A percentile compares a stretch with the other conserved stretches of the same genome.
Evolutionary conservation across 23 red algal species (phyloP).

Genomic region (Gracilaria gracilis): DNA sequence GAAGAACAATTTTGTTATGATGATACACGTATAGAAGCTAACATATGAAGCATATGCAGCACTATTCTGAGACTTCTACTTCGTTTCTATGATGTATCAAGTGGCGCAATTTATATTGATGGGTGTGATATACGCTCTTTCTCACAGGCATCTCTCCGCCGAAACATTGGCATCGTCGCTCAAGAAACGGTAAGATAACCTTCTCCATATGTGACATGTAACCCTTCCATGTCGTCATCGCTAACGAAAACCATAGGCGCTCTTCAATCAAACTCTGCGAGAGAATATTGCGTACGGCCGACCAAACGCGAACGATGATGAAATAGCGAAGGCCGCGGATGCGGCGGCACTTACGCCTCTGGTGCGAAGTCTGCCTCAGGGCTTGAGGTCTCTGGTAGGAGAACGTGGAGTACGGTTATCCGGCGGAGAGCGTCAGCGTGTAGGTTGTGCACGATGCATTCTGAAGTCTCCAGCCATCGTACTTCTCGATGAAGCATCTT

Average conservation of each 20-base stretch:
- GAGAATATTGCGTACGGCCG: conserved; percentile 80
- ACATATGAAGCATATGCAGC: neutral
- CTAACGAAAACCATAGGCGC: neutral
- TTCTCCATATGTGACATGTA: neutral
- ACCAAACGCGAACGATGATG: neutral
- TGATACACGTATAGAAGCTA: neutral
- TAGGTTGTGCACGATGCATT: conserved; percentile 85
- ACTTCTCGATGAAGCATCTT: conserved; percentile 84
- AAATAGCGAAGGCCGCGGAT: conserved; percentile 30
- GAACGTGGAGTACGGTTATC: conserved; percentile 73
- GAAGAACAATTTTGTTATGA: neutral
- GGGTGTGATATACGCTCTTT: conserved; percentile 45
- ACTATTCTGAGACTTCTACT: conserved; percentile 54
- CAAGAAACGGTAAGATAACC: conserved; percentile 66
- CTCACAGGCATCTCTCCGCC: conserved; percentile 32
- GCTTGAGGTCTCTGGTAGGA: conserved; percentile 76
- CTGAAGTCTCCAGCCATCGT: conserved; percentile 58
- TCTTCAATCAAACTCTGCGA: conserved; percentile 71
- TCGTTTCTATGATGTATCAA: conserved; percentile 86
- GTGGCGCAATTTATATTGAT: conserved; percentile 66
- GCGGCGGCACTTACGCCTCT: conserved; percentile 63
- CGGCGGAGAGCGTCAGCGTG: conserved; percentile 87
- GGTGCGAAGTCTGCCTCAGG: conserved; percentile 54
- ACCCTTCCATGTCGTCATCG: neutral
- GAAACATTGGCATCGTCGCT: conserved; percentile 65